phyloP scores from a whole-genome alignment of 78 protist genomes.

The Dictyostelium capitatum region DNA sequence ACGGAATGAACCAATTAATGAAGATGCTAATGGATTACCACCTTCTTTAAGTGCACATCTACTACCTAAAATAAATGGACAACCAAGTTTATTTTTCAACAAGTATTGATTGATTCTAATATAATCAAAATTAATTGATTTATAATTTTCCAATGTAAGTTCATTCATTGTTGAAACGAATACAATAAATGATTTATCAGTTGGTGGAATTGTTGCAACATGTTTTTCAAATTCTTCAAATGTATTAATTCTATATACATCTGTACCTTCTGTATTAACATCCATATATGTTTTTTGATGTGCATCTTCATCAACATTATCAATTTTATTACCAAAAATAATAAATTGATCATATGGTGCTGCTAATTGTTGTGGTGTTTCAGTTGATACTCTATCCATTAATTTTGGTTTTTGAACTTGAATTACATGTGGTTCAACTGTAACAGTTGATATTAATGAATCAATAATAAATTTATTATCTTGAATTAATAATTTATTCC shows the following conservation, averaged over 20 bases:
- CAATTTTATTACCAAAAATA: neutral
- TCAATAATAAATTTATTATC: slow-evolving; percentile 7
- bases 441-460: neutral
- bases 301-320: neutral
- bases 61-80: neutral
- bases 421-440: neutral
- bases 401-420: neutral
- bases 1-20: slow-evolving; percentile 5
- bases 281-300: neutral
- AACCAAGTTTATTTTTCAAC: neutral
- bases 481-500: neutral
- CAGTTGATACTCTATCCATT: neutral
- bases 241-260: neutral
- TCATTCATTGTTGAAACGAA: neutral
- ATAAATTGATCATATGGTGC: neutral
- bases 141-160: no score
- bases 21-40: neutral
- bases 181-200: neutral
- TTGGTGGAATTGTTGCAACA: neutral
- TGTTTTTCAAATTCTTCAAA: neutral
- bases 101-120: neutral
- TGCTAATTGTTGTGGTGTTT: neutral
- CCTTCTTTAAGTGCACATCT: neutral
- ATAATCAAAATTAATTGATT: neutral
- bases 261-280: neutral